Evolutionary conservation across 805 yeast genomes (phyloP).

Genomic region (Blastobotrys muscicola): DNA sequence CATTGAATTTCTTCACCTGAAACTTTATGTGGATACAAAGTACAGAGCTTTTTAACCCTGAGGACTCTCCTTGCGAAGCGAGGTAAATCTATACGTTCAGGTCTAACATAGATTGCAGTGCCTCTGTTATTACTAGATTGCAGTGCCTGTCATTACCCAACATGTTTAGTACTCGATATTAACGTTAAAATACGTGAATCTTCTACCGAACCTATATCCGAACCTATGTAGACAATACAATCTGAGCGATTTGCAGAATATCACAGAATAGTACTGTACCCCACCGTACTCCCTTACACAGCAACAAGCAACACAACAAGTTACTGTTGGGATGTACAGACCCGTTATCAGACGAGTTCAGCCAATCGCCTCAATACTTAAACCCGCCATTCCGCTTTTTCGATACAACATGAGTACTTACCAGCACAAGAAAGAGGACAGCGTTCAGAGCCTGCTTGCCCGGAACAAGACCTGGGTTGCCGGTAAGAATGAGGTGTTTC

Average conservation of each 20-base stretch:
- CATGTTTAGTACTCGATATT: not conserved
- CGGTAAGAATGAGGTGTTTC: slow-evolving; percentile 38
- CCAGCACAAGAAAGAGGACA: slow-evolving; percentile 28
- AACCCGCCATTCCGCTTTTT: not conserved
- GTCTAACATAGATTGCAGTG: no score
- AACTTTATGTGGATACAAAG: slow-evolving; percentile 26
- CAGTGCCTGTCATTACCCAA: slow-evolving; percentile 1
- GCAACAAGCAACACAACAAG: not conserved
- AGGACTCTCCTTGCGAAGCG: no score
- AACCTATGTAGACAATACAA: not conserved
- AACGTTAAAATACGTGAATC: not conserved
- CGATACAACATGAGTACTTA: slow-evolving; percentile 14
- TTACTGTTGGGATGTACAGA: no score
- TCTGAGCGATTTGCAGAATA: not conserved
- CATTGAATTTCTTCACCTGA: slow-evolving; percentile 36
- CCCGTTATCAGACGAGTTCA: no score
- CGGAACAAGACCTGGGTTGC: slow-evolving; percentile 39
- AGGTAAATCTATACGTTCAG: no score
- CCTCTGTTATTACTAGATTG: slow-evolving; percentile 10
- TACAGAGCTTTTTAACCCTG: slow-evolving; percentile 39
- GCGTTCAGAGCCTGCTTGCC: slow-evolving; percentile 28
- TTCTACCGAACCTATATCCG: not conserved
- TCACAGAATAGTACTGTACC: no score
- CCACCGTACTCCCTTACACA: no score
- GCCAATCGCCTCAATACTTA: not conserved